Conservation (phyloP, 352 stramenopile genomes). For the Plasmopara halstedii region DNA sequence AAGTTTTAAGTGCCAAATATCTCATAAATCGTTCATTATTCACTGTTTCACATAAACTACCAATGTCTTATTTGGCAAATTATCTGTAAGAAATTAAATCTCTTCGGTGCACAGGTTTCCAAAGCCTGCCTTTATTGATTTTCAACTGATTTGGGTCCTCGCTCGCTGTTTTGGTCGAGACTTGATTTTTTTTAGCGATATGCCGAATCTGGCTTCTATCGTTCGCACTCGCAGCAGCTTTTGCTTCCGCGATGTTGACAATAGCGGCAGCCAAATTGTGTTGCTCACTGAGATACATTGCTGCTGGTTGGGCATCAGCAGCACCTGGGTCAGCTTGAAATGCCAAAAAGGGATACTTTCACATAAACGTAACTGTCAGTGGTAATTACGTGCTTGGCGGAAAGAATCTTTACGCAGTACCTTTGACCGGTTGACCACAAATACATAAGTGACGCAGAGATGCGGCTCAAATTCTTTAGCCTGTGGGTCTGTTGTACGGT, state of each 20-base stretch:
- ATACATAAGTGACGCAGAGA: conserved; percentile 79
- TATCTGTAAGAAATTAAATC: too few species aligned
- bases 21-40: too few species aligned
- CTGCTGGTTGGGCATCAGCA: conserved; percentile 8
- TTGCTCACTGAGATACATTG: conserved; percentile 12
- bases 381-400: conserved; percentile 1
- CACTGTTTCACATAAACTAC: too few species aligned
- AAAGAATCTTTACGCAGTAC: conserved; percentile 16
- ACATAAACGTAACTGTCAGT: conserved; percentile 4
- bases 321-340: conserved; percentile 14
- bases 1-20: too few species aligned
- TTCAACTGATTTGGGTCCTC: not conserved
- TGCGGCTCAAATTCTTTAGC: conserved; percentile 81
- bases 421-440: conserved; percentile 76
- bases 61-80: too few species aligned
- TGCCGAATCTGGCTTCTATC: not conserved
- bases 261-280: conserved; percentile 22
- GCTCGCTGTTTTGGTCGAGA: not conserved
- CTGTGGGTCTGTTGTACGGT: conserved; percentile 80
- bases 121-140: conserved; percentile 2
- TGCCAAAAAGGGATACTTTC: conserved; percentile 29
- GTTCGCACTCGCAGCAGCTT: conserved; percentile 6
- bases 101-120: conserved; percentile 30
- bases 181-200: not conserved
- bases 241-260: conserved; percentile 18